phyloP scores from a whole-genome alignment of 192 early-diverging fungal genomes.

The Chytriomyces sp. region DNA sequence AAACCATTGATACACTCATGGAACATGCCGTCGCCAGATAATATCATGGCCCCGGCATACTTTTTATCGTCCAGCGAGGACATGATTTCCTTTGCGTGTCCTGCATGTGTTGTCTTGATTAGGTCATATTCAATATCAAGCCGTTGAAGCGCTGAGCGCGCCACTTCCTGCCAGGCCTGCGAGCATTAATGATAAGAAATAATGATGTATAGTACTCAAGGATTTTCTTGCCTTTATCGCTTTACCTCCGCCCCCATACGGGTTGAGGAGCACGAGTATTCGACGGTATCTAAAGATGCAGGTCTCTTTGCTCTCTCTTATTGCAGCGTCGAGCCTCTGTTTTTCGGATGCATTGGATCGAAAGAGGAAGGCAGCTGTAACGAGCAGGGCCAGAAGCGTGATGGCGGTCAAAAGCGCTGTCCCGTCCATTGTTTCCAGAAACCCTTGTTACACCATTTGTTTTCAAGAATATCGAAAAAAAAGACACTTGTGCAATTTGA shows the following conservation, averaged over 20 bases:
- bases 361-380: not conserved
- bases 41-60: not conserved
- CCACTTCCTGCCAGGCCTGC: not conserved
- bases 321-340: not conserved
- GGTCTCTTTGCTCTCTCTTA: not conserved
- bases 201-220: not conserved
- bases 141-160: not conserved
- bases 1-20: slow-evolving; percentile 3
- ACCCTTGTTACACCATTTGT: not conserved
- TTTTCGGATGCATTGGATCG: not conserved
- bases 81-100: not conserved
- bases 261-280: not conserved
- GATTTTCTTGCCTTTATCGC: not conserved
- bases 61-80: not conserved
- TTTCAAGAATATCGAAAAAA: not conserved
- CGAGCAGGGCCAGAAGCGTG: not conserved
- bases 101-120: not conserved
- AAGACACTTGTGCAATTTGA: too few relatives aligned
- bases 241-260: not conserved
- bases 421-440: not conserved
- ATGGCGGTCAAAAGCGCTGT: not conserved
- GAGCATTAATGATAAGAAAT: too few relatives aligned
- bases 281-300: not conserved
- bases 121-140: not conserved
- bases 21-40: not conserved